Evolutionary conservation across 2,329 filamentous ascomycete species (phyloP).

Genomic region (Aureobasidium sp.): DNA sequence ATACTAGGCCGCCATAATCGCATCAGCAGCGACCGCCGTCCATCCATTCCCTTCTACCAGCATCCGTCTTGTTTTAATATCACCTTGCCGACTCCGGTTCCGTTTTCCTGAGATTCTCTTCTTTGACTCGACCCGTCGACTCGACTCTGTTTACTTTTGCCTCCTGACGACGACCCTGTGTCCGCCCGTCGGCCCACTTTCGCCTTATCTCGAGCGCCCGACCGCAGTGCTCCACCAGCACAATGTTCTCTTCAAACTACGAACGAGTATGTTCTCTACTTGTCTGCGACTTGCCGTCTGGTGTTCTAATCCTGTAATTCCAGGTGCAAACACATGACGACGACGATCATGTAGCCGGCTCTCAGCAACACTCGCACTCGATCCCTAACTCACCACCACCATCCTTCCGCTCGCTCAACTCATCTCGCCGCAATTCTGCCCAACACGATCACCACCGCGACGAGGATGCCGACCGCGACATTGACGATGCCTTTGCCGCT

Average conservation of each 20-base stretch:
- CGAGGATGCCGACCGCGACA: conserved; percentile 65
- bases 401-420: conserved; percentile 80
- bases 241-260: conserved; percentile 43
- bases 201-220: not conserved
- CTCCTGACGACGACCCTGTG: not conserved
- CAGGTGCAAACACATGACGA: conserved; percentile 41
- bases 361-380: conserved; percentile 22
- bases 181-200: conserved; percentile 2
- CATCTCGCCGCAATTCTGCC: conserved; percentile 55
- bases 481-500: conserved; percentile 83
- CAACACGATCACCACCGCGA: conserved; percentile 44
- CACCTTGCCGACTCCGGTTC: not conserved
- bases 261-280: conserved; percentile 34
- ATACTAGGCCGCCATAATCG: not conserved
- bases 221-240: not conserved
- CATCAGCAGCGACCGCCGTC: not conserved
- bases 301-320: not conserved
- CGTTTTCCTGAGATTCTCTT: not conserved
- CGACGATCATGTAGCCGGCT: conserved; percentile 26
- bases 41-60: conserved; percentile 10
- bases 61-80: conserved; percentile 1
- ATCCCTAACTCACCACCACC: conserved; percentile 52
- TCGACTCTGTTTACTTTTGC: conserved; percentile 6
- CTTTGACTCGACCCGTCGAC: not conserved
- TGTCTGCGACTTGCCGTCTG: not conserved